These are phyloP conservation scores for Sistotremastrum niveocremeum DNA, from an alignment of 768 basidiomycete genomes.

Conservation along the genomic window DNA sequence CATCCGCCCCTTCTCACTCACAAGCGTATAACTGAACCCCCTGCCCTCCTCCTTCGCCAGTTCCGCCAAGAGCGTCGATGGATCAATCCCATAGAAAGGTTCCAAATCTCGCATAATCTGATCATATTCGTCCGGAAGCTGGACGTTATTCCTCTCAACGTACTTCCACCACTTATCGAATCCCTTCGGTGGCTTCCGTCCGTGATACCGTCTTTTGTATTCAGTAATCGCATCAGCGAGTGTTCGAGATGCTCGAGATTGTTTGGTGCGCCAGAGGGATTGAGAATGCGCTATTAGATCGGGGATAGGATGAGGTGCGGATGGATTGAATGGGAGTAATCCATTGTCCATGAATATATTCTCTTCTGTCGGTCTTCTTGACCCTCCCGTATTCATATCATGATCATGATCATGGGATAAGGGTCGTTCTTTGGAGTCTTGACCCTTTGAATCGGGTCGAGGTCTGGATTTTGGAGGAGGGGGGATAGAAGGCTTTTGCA, in stretches of 20 bases:
- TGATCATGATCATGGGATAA: too few species aligned
- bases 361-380: too few species aligned
- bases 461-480: too few species aligned
- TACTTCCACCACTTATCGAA: constrained; percentile 67
- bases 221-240: constrained; percentile 67
- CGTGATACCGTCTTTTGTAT: constrained; percentile 62
- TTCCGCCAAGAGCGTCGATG: constrained; percentile 3
- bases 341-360: too few species aligned
- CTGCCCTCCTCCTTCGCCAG: too few species aligned
- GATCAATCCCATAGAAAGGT: constrained; percentile 30
- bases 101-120: constrained; percentile 30
- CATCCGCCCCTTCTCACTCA: too few species aligned
- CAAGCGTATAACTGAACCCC: too few species aligned
- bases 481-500: too few species aligned
- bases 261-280: constrained; percentile 43
- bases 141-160: constrained; percentile 29
- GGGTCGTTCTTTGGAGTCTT: too few species aligned
- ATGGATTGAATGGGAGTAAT: too few species aligned
- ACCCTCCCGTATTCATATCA: too few species aligned
- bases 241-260: constrained; percentile 67
- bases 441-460: too few species aligned
- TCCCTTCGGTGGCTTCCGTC: constrained; percentile 68
- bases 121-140: constrained; percentile 42
- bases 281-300: constrained; percentile 76
- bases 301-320: constrained; percentile 60